phyloP scores from a whole-genome alignment of 441 rosid genomes.

The Pelargonium citronellum region DNA sequence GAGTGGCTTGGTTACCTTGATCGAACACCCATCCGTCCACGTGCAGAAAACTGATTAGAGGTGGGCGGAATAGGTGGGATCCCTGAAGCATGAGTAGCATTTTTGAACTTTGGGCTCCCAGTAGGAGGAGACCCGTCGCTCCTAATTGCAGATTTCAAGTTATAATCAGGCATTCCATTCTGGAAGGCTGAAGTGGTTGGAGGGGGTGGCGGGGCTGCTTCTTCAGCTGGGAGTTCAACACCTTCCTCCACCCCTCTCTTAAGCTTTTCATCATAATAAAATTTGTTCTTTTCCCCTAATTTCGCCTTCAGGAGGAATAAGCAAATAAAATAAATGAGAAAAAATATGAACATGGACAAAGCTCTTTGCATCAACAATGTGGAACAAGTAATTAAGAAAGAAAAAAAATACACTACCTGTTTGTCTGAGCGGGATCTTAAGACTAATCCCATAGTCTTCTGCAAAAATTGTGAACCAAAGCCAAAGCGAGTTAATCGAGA shows the following conservation, averaged over 20 bases:
- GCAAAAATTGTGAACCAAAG: conserved; percentile 69
- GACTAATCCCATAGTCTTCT: conserved; percentile 82
- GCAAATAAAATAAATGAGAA: conserved; percentile 9
- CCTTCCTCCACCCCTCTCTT: conserved; percentile 99
- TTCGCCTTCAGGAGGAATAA: conserved; percentile 60
- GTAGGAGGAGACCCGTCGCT: conserved; percentile 40
- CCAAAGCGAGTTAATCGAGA: conserved; percentile 80
- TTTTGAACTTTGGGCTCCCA: conserved; percentile 40
- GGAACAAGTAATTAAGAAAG: background rate
- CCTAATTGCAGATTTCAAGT: conserved; percentile 52
- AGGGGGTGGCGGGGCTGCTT: conserved; percentile 74
- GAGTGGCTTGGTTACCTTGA: conserved; percentile 41
- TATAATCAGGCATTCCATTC: conserved; percentile 62
- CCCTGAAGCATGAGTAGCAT: conserved; percentile 49
- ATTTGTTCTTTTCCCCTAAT: conserved; percentile 78
- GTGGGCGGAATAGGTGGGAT: conserved; percentile 71
- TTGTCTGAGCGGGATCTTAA: conserved; percentile 60
- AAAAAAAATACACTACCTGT: conserved; percentile 44
- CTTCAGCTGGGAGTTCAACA: conserved; percentile 77
- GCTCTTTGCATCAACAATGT: background rate
- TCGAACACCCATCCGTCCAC: conserved; percentile 65
- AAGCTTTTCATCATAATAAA: conserved; percentile 87
- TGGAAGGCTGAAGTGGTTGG: conserved; percentile 57
- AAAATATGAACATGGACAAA: conserved; percentile 1
- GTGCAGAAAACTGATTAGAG: conserved; percentile 74